Evolutionary conservation across 2,329 filamentous ascomycete genomes (phyloP).

Genomic region (Fusarium heterosporum): DNA sequence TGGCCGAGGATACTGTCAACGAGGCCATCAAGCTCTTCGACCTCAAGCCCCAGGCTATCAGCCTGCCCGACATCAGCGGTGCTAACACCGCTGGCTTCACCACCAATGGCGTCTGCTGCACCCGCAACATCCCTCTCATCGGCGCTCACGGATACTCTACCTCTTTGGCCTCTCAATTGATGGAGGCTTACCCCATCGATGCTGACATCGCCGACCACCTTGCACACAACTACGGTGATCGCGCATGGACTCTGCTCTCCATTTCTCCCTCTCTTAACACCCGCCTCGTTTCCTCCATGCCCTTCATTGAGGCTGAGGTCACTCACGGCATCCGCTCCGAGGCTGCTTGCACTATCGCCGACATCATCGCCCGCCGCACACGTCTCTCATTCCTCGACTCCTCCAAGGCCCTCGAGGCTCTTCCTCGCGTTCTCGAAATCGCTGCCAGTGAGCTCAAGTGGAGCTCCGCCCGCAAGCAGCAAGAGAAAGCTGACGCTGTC

Average conservation of each 20-base stretch:
- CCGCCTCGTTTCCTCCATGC: conserved; percentile 73
- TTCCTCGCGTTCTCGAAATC: conserved; percentile 77
- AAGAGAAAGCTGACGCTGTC: conserved; percentile 65
- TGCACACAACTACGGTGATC: conserved; percentile 60
- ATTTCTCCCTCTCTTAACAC: conserved; percentile 64
- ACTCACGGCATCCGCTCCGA: conserved; percentile 78
- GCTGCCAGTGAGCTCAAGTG: conserved; percentile 78
- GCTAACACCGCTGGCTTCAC: conserved; percentile 60
- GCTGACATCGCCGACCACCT: conserved; percentile 57
- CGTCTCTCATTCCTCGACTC: conserved; percentile 82
- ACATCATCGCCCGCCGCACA: conserved; percentile 77
- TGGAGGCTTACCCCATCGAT: conserved; percentile 54
- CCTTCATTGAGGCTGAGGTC: conserved; percentile 80
- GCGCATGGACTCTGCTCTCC: conserved; percentile 78
- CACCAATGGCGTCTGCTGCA: conserved; percentile 79
- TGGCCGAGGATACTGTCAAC: conserved; percentile 88
- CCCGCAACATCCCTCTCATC: conserved; percentile 77
- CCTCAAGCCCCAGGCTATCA: conserved; percentile 64
- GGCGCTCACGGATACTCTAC: conserved; percentile 77
- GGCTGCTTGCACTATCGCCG: conserved; percentile 77
- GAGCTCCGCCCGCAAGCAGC: conserved; percentile 68
- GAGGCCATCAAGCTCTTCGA: conserved; percentile 76
- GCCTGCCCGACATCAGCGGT: conserved; percentile 74
- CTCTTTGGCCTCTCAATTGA: conserved; percentile 51
- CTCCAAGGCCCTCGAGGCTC: conserved; percentile 74